phyloP scores from a whole-genome alignment of 305 asterid species.

The Striga hermonthica region DNA sequence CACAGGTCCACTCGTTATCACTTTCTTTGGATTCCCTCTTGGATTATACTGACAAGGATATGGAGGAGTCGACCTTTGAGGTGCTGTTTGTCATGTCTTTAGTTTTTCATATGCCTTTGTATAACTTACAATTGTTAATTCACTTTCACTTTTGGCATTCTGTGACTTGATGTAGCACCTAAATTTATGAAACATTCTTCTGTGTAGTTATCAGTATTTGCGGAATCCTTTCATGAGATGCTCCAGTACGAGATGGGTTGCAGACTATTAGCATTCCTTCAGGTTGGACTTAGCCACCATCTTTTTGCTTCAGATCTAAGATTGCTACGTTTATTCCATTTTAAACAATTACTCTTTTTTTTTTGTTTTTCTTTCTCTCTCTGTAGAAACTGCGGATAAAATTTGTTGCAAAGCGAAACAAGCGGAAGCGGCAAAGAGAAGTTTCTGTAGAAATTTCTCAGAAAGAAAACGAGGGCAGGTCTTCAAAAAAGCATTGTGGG shows the following conservation, averaged over 20 bases:
- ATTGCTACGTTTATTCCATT: not conserved
- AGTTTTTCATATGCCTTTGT: slow-evolving; percentile 12
- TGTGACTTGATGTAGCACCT: slow-evolving; percentile 7
- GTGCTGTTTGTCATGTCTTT: slow-evolving; percentile 35
- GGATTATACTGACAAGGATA: slow-evolving; percentile 82
- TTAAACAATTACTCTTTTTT: not conserved
- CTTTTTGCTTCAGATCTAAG: slow-evolving; percentile 17
- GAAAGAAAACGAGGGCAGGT: slow-evolving; percentile 50
- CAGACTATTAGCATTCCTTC: slow-evolving; percentile 78
- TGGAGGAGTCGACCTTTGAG: slow-evolving; percentile 89
- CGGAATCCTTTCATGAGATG: slow-evolving; percentile 91
- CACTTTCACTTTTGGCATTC: slow-evolving; percentile 14
- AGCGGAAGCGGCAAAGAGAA: slow-evolving; percentile 70
- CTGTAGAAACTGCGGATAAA: slow-evolving; percentile 61
- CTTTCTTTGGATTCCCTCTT: slow-evolving; percentile 93
- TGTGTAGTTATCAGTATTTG: slow-evolving; percentile 83
- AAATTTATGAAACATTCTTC: slow-evolving; percentile 23
- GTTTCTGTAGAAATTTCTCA: slow-evolving; percentile 41
- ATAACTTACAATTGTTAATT: not conserved
- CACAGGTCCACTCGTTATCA: slow-evolving; percentile 76
- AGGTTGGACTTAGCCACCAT: slow-evolving; percentile 53
- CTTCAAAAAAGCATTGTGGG: slow-evolving; percentile 55
- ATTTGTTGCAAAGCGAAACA: slow-evolving; percentile 62
- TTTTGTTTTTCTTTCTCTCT: slow-evolving; percentile 20
- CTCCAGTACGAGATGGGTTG: slow-evolving; percentile 92